Evolutionary conservation across 352 stramenopile species (phyloP), one percentile per base, ranked within the genome.

Genomic region (Salisapilia sapeloensis): DNA sequence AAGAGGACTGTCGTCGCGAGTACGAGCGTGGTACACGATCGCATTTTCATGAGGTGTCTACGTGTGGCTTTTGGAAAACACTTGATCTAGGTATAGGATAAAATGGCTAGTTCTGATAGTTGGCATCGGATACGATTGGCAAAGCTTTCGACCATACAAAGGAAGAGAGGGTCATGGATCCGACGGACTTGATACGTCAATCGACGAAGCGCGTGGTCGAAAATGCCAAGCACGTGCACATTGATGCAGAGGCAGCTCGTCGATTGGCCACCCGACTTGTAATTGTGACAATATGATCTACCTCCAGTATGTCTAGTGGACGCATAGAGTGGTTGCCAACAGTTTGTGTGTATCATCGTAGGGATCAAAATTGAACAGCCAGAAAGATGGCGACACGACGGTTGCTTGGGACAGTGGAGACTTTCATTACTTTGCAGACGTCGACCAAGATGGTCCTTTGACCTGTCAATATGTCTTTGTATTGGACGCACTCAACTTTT

Each of bases 391-490:
- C 5, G 36, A 61, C 12, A 56, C 70, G 29, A 69, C 56, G 29
- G 36, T 56, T 7, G 47, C 38, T 27, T 92, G 77, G 77, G 67
- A 87, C 55, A 74, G 61, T 30, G 53, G 56, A 1, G 65, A 79
- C 41, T 86, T 81, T 40, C 77, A 92, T 54, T 92, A 85, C 50
- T 82, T 65, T 28, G 62, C 42, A 1, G 77, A 92, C 23, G 66
- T 75, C 18, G 49, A 46, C 15, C n/a, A 44, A n/a, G 53, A 69
- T 21, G 75, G 75, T 1, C 60, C 62, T 12, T 27, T 86, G 18
- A 93, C 78, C 6, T 84, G 63, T 23, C 74, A 92, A 39, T 93
- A 91, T 38, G 65, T 90, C 6, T 83, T 93, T 35, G 71, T 91
- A 21, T 47, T 92, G 38, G 79, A 93, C 50, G 66, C 74, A 17